Percentiles rank a stretch among this genome's conserved stretches.
Conservation (phyloP, 2,329 filamentous ascomycete species). For the Annulohypoxylon truncatum region DNA sequence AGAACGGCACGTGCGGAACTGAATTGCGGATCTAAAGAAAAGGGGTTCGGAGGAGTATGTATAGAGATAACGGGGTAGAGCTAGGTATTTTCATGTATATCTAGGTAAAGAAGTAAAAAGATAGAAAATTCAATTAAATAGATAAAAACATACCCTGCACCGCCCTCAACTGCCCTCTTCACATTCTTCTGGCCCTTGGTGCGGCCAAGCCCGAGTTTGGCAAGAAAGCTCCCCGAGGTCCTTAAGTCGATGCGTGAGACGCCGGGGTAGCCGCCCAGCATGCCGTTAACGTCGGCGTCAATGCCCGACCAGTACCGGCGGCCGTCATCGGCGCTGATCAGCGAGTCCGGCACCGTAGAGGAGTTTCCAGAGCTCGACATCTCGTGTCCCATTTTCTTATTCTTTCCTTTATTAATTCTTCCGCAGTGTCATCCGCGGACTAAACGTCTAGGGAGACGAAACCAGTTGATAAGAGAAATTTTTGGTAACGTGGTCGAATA, state of each 20-base stretch:
- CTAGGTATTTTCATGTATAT: too few species aligned
- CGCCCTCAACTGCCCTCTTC: slow-evolving; percentile 53
- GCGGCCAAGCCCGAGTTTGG: slow-evolving; percentile 69
- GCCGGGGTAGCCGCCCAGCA: slow-evolving; percentile 78
- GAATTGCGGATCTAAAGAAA: not conserved
- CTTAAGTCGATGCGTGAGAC: slow-evolving; percentile 78
- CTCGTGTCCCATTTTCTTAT: not conserved
- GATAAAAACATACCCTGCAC: slow-evolving; percentile 54
- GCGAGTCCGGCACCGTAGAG: slow-evolving; percentile 35
- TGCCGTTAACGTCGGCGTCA: slow-evolving; percentile 69
- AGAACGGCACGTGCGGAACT: not conserved
- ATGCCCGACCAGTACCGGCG: slow-evolving; percentile 61
- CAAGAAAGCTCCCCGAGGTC: slow-evolving; percentile 76
- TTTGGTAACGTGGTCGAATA: not conserved
- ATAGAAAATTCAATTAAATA: not conserved
- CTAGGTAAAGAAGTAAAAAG: not conserved
- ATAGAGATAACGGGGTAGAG: not conserved
- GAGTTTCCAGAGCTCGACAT: slow-evolving; percentile 22
- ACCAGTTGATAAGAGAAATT: not conserved
- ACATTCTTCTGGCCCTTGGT: slow-evolving; percentile 49
- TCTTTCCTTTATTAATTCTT: not conserved
- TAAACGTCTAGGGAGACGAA: not conserved
- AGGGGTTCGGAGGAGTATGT: not conserved
- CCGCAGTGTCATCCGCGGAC: not conserved
- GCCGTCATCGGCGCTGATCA: slow-evolving; percentile 49